Evolutionary conservation across 306 rosid species (phyloP), one percentile per base, ranked within the genome.

Genomic region (Dryas alaskensis): DNA sequence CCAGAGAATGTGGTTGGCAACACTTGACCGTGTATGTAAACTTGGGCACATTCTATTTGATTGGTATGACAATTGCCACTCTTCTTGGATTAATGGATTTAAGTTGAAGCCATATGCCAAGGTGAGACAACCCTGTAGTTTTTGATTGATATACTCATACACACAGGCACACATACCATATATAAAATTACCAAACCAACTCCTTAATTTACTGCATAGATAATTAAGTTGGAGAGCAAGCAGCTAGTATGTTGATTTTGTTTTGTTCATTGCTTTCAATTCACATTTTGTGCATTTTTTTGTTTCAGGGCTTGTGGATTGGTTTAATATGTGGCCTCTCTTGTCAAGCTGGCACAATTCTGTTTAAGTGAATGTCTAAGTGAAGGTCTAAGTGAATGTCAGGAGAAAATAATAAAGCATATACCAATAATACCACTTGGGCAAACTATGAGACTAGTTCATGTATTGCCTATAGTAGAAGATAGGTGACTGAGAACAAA

Each of bases 1-100:
- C 81, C 12, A 87, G 97, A 85, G 98, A 96, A 70, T 81, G 92
- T 70, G 97, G 97, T 10, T 86, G 89, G 92, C 97, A 93, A 73
- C 89, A 89, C 43, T 72, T 90, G 46, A 92, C 77, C 55, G 88
- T 82, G 46, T 83, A 51, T 67, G 83, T 85, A 39, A 93, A 93
- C 81, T 83, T 90, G 66, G 87, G 74, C 40, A 78, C 86, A 12
- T 93, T 86, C 78, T 93, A 87, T 77, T 69, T 83, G 6, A 78
- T 90, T 58, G 98, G 96, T 49, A 74, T 93, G 55, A 86, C 98
- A 39, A 65, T 88, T n/a, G 83, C 93, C 48, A 66, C 75, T 49
- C 3, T 87, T 69, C 90, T 90, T 65, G 95, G 75, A 8, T 90
- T 90, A 48, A 86, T 65, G 95, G 75, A 8, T 92, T 90, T 52